phyloP scores from a whole-genome alignment of 1,139 yeast species.

The Geotrichum histeridarum region DNA sequence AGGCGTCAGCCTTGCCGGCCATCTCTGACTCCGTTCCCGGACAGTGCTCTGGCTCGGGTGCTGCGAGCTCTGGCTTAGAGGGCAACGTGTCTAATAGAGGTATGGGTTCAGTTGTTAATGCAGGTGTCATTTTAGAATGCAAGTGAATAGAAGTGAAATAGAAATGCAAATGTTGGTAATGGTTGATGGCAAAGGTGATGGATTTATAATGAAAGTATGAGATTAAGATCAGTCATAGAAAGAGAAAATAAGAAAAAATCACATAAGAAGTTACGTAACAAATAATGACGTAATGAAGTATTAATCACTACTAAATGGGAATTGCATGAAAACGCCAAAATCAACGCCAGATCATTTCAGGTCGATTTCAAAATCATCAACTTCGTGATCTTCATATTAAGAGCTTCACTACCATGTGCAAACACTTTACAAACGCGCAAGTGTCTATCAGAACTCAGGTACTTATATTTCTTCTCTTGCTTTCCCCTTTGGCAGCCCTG shows the following conservation, averaged over 20 bases:
- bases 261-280: neutral
- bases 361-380: neutral
- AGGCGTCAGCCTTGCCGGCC: constrained; percentile 93
- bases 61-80: constrained; percentile 22
- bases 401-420: constrained; percentile 30
- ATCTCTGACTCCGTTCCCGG: constrained; percentile 94
- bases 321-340: neutral
- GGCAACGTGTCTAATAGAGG: neutral
- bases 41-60: constrained; percentile 80
- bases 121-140: constrained; percentile 1
- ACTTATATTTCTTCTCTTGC: constrained; percentile 14
- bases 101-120: neutral
- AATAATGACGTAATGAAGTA: neutral
- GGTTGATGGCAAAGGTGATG: neutral
- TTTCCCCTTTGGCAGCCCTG: neutral
- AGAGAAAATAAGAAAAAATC: neutral
- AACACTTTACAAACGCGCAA: constrained; percentile 38
- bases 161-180: neutral
- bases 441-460: constrained; percentile 38
- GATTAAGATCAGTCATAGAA: too few species aligned
- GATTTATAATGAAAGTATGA: neutral
- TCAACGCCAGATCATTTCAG: neutral
- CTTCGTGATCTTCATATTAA: neutral
- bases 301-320: neutral
- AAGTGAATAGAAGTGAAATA: too few species aligned